Evolutionary conservation across 2,329 filamentous ascomycete species (phyloP).

Genomic region (Alternaria arbusti): DNA sequence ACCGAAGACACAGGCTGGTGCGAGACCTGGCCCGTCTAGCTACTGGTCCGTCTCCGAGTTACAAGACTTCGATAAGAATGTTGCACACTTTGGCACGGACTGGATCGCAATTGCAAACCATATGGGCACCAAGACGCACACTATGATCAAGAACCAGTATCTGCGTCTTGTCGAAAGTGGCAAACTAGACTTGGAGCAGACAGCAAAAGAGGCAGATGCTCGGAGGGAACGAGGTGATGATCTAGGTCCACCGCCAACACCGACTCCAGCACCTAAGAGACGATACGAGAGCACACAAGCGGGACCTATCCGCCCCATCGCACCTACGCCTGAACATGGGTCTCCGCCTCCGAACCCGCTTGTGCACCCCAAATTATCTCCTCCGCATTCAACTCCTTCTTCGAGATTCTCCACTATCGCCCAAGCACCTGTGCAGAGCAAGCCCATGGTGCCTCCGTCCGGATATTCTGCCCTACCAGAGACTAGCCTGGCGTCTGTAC

Average conservation of each 20-base stretch:
- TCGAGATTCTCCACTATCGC: constrained; percentile 41
- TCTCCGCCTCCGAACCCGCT: constrained; percentile 34
- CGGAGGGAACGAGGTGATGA: constrained; percentile 54
- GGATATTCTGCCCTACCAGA: constrained; percentile 34
- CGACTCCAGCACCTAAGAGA: constrained; percentile 55
- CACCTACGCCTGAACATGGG: constrained; percentile 55
- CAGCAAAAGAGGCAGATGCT: constrained; percentile 52
- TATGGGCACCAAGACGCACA: constrained; percentile 83
- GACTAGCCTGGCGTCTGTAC: constrained; percentile 33
- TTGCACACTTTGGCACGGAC: constrained; percentile 79
- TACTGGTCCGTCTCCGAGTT: constrained; percentile 88
- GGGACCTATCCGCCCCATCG: constrained; percentile 51
- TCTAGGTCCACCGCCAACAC: constrained; percentile 56
- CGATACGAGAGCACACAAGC: constrained; percentile 54
- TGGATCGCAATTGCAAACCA: constrained; percentile 76
- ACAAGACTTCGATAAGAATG: constrained; percentile 74
- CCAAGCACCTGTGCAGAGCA: constrained; percentile 39
- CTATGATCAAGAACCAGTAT: constrained; percentile 72
- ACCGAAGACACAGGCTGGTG: constrained; percentile 38
- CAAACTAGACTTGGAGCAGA: constrained; percentile 50
- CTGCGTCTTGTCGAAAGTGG: constrained; percentile 54
- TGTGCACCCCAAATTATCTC: constrained; percentile 47
- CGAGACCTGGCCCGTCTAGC: constrained; percentile 71
- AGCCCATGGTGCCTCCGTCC: constrained; percentile 32
- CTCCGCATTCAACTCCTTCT: constrained; percentile 36